These are phyloP conservation scores for Endoconidiophora laricicola DNA, from an alignment of 2,329 filamentous ascomycete species.

Conservation along the genomic window DNA sequence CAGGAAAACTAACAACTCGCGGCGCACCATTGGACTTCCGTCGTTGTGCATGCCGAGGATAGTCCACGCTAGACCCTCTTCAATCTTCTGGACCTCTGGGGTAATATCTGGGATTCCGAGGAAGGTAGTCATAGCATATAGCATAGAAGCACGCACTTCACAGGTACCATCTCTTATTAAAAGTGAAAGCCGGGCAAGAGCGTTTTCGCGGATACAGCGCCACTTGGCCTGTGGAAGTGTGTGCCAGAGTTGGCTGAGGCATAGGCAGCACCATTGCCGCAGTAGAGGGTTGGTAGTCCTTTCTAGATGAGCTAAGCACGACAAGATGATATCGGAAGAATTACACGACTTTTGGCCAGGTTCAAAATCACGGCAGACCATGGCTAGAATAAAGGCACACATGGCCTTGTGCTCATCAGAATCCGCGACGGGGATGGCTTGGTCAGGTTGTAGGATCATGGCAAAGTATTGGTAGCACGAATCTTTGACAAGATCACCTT, in stretches of 20 bases:
- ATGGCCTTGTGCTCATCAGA: conserved; percentile 92
- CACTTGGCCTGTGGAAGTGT: conserved; percentile 88
- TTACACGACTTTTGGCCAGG: conserved; percentile 86
- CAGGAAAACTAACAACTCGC: conserved; percentile 83
- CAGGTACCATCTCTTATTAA: conserved; percentile 74
- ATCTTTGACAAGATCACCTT: conserved; percentile 87
- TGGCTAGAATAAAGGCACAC: conserved; percentile 94
- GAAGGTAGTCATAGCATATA: conserved; percentile 87
- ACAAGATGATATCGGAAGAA: conserved; percentile 76
- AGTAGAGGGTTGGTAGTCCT: conserved; percentile 79
- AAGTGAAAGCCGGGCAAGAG: conserved; percentile 63
- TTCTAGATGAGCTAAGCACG: conserved; percentile 65
- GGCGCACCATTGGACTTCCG: conserved; percentile 84
- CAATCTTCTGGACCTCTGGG: conserved; percentile 75
- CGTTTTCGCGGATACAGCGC: conserved; percentile 79
- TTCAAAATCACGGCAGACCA: conserved; percentile 90
- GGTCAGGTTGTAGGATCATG: conserved; percentile 70
- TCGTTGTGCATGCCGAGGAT: conserved; percentile 85
- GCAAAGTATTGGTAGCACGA: conserved; percentile 97
- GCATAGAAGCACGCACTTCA: conserved; percentile 83
- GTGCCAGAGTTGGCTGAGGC: conserved; percentile 86
- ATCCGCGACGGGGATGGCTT: conserved; percentile 71
- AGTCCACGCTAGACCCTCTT: conserved; percentile 78
- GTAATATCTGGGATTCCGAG: conserved; percentile 85
- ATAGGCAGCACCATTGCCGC: conserved; percentile 89